These are phyloP conservation scores for Saturnispora ahearnii DNA, from an alignment of 805 yeast species.

Conservation along the genomic window DNA sequence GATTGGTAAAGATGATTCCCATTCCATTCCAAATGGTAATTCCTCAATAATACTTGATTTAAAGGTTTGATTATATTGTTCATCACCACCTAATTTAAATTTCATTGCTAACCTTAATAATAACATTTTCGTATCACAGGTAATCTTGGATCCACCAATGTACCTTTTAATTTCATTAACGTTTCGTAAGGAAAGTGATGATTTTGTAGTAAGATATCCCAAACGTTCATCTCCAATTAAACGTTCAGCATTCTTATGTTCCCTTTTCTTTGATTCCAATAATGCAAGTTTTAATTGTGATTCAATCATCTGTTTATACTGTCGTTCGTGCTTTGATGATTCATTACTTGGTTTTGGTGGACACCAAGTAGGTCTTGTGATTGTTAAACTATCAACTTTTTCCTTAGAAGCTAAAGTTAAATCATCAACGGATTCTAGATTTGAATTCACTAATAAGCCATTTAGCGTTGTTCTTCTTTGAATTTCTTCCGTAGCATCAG, in stretches of 20 bases:
- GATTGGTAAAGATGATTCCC: not conserved
- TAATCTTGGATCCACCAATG: slow-evolving; percentile 26
- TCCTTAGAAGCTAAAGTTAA: slow-evolving; percentile 50
- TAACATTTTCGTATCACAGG: slow-evolving; percentile 14
- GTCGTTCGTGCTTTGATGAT: slow-evolving; percentile 45
- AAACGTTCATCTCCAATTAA: slow-evolving; percentile 29
- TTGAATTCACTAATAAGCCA: not conserved
- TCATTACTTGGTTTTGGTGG: slow-evolving; percentile 57
- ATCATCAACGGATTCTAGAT: slow-evolving; percentile 38
- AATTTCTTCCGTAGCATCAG: slow-evolving; percentile 30
- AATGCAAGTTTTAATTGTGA: slow-evolving; percentile 26
- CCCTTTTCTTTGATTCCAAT: slow-evolving; percentile 26
- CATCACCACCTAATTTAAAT: slow-evolving; percentile 4
- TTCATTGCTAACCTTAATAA: slow-evolving; percentile 17
- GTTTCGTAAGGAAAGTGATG: slow-evolving; percentile 22
- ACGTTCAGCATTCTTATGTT: slow-evolving; percentile 25
- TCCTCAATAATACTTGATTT: not conserved
- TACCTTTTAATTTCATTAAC: slow-evolving; percentile 27
- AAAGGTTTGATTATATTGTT: not conserved
- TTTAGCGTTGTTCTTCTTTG: slow-evolving; percentile 27
- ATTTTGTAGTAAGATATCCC: slow-evolving; percentile 22
- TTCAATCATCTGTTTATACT: slow-evolving; percentile 35
- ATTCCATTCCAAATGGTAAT: not conserved
- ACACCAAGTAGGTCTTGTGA: slow-evolving; percentile 61
- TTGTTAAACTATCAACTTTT: slow-evolving; percentile 44